Evolutionary conservation across 176 grass and related monocot species (phyloP).

Genomic region (Paspalum notatum): DNA sequence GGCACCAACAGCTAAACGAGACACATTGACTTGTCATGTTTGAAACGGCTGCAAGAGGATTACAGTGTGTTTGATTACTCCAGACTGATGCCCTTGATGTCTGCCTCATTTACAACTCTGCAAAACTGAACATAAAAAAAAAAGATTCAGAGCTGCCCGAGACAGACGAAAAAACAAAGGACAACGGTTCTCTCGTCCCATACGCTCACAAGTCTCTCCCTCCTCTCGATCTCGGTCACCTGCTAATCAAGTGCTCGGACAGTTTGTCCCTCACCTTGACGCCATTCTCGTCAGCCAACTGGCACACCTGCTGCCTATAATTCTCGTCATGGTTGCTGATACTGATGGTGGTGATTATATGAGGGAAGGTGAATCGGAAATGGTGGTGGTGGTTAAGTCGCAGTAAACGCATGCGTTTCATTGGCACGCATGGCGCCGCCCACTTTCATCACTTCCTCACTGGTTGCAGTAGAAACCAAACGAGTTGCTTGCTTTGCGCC

Average conservation of each 20-base stretch:
- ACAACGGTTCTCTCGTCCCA: not conserved
- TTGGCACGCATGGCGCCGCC: conserved; percentile 23
- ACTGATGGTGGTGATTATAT: no score
- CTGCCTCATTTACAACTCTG: conserved; percentile 16
- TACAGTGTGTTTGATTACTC: conserved; percentile 21
- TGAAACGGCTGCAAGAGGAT: conserved; percentile 18
- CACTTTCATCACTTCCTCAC: not conserved
- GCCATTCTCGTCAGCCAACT: conserved; percentile 48
- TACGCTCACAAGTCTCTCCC: not conserved
- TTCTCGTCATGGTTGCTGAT: conserved; percentile 53
- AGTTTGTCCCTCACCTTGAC: conserved; percentile 58
- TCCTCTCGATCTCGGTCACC: conserved; percentile 9
- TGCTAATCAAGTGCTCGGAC: conserved; percentile 45
- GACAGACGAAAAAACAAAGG: conserved; percentile 27
- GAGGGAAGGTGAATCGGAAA: not conserved
- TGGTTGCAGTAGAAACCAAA: not conserved
- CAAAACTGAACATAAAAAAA: conserved; percentile 43
- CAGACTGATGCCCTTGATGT: not conserved
- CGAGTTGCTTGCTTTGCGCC: not conserved
- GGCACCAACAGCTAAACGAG: not conserved
- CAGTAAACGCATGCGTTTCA: not conserved
- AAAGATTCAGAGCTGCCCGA: conserved; percentile 36
- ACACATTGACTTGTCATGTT: conserved; percentile 1
- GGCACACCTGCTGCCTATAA: conserved; percentile 58
- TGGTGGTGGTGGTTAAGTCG: conserved; percentile 18